These are phyloP conservation scores for Pseudonitzschia pungens DNA, from an alignment of 108 stramenopile genomes.

Conservation along the genomic window DNA sequence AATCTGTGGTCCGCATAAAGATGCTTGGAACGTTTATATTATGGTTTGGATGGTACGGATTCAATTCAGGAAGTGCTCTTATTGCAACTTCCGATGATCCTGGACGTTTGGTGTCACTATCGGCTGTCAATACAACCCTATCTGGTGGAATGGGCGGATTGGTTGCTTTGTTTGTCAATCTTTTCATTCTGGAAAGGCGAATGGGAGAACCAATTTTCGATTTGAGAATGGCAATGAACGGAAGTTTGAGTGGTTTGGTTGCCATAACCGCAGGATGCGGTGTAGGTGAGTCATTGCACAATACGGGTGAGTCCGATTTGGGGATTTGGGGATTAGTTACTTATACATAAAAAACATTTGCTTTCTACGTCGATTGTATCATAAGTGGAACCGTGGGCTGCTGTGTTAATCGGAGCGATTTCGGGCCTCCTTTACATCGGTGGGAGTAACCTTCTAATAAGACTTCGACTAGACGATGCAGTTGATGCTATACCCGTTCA, in stretches of 20 bases:
- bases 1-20: slow-evolving; percentile 6
- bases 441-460: slow-evolving; percentile 57
- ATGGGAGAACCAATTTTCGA: slow-evolving; percentile 66
- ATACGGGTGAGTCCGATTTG: too few relatives aligned
- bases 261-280: slow-evolving; percentile 89
- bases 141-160: slow-evolving; percentile 58
- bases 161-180: slow-evolving; percentile 49
- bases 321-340: neutral
- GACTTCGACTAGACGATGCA: slow-evolving; percentile 87
- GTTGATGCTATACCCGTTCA: slow-evolving; percentile 94
- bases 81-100: slow-evolving; percentile 34
- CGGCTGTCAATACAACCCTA: slow-evolving; percentile 87
- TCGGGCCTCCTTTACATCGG: slow-evolving; percentile 82
- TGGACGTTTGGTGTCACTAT: slow-evolving; percentile 58
- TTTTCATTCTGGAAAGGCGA: slow-evolving; percentile 38
- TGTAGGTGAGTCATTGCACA: slow-evolving; percentile 51
- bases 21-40: slow-evolving; percentile 68
- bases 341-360: neutral
- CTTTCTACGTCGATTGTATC: neutral
- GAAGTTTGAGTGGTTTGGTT: slow-evolving; percentile 72
- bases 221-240: slow-evolving; percentile 55
- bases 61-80: slow-evolving; percentile 88
- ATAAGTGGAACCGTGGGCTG: slow-evolving; percentile 77
- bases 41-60: slow-evolving; percentile 96
- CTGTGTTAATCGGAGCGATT: slow-evolving; percentile 80